Conservation (phyloP, 106 monocot genomes). For the Platanthera zijinensis region DNA sequence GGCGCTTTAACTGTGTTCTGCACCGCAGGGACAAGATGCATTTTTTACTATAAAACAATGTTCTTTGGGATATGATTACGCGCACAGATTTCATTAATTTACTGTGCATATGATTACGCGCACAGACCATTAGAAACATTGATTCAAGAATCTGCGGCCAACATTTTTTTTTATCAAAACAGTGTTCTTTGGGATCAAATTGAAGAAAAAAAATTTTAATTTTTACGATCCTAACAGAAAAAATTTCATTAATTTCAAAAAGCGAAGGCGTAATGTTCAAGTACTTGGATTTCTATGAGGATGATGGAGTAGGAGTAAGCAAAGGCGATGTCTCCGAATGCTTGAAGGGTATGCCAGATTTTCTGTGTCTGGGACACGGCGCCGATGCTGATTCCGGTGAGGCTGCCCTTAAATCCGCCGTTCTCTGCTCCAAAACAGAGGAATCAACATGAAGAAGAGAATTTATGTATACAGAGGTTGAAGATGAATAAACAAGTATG, state of each 20-base stretch:
- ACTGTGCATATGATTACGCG: no score
- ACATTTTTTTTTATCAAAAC: no score
- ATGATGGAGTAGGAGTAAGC: conserved; percentile 93
- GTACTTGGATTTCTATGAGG: conserved; percentile 91
- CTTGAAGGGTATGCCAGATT: conserved; percentile 77
- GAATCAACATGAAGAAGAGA: neutral
- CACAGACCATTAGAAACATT: no score
- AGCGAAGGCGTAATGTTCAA: no score
- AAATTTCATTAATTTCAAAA: no score
- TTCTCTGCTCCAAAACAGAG: conserved; percentile 22
- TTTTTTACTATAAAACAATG: no score
- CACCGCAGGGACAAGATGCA: neutral
- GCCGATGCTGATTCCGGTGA: conserved; percentile 56
- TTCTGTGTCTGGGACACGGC: conserved; percentile 43
- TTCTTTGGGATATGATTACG: no score
- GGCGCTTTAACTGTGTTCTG: conserved; percentile 58
- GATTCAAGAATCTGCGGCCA: no score
- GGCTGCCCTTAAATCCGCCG: conserved; percentile 47
- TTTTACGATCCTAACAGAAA: no score
- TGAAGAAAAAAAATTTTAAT: no score
- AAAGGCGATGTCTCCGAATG: conserved; percentile 86
- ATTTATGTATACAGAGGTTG: neutral
- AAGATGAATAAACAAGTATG: neutral
- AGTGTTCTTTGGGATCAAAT: no score
- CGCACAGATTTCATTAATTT: no score